Conservation (phyloP, 2,329 filamentous ascomycete genomes). For the Paradendryphiella salina region DNA sequence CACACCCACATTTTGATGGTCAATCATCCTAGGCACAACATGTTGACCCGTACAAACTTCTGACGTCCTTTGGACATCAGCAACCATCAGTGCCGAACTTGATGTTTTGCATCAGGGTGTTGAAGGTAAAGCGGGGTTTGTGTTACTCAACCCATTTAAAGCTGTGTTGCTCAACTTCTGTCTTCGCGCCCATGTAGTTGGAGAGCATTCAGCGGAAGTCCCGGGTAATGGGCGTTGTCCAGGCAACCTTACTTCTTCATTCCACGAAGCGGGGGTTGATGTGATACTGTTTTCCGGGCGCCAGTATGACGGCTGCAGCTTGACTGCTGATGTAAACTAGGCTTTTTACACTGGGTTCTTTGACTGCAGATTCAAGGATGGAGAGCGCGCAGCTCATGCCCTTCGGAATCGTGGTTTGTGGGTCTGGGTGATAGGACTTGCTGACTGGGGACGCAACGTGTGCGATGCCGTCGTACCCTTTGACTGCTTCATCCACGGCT, state of each 20-base stretch:
- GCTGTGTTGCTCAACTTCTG: constrained; percentile 30
- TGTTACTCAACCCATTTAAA: constrained; percentile 52
- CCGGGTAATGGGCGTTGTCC: constrained; percentile 27
- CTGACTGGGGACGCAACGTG: constrained; percentile 49
- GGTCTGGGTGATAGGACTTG: constrained; percentile 44
- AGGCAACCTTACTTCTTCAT: constrained; percentile 42
- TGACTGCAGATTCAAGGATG: neutral
- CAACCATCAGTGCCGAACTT: constrained; percentile 28
- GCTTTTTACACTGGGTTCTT: neutral
- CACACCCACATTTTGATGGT: no score
- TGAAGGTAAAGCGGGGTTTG: constrained; percentile 49
- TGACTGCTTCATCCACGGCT: constrained; percentile 49
- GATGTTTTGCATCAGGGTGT: constrained; percentile 39
- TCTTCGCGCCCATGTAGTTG: neutral
- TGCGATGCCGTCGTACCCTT: constrained; percentile 47
- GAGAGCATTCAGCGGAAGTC: constrained; percentile 34
- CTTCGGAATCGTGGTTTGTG: constrained; percentile 50
- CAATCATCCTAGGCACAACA: neutral
- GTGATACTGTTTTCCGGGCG: constrained; percentile 39
- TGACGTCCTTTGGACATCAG: neutral
- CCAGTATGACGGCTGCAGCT: constrained; percentile 19
- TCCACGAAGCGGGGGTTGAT: constrained; percentile 40
- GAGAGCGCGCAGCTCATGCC: constrained; percentile 28
- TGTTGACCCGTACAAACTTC: neutral
- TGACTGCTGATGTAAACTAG: neutral